phyloP scores from a whole-genome alignment of 78 protist species.

The Bigelowiella natans region DNA sequence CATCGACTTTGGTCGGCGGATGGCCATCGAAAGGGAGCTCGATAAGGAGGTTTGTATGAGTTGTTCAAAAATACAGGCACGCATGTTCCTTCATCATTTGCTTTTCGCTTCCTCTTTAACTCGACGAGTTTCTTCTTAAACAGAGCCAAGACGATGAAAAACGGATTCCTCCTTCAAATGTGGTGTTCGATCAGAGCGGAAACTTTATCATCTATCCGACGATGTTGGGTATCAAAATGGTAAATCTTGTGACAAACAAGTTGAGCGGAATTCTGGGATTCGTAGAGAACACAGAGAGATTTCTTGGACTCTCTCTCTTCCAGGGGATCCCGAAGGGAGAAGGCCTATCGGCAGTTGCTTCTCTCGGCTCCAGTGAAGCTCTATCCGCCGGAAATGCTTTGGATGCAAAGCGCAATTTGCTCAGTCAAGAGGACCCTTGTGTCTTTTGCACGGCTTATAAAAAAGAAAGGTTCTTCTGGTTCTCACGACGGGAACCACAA shows the following conservation, averaged over 20 bases:
- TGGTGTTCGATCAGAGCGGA: conserved; percentile 73
- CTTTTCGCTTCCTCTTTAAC: too few relatives aligned
- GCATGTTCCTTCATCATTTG: too few relatives aligned
- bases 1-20: conserved; percentile 75
- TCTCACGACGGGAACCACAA: conserved; percentile 63
- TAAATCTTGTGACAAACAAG: conserved; percentile 49
- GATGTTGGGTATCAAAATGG: conserved; percentile 71
- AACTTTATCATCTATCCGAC: conserved; percentile 68
- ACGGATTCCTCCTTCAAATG: conserved; percentile 39
- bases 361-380: background rate
- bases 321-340: conserved; percentile 48
- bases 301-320: conserved; percentile 55
- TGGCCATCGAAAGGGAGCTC: conserved; percentile 65
- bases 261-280: conserved; percentile 65
- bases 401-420: background rate
- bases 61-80: too few relatives aligned
- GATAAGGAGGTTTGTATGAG: background rate
- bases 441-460: conserved; percentile 57
- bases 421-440: conserved; percentile 60
- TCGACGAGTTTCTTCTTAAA: too few relatives aligned
- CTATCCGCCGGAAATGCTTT: background rate
- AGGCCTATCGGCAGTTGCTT: background rate
- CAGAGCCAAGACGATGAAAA: background rate
- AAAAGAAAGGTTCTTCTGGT: conserved; percentile 71
- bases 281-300: conserved; percentile 67